Evolutionary conservation across 192 early-diverging fungal genomes (phyloP), one percentile per base, ranked within the genome.

Genomic region (Backusella parvicylindrica): DNA sequence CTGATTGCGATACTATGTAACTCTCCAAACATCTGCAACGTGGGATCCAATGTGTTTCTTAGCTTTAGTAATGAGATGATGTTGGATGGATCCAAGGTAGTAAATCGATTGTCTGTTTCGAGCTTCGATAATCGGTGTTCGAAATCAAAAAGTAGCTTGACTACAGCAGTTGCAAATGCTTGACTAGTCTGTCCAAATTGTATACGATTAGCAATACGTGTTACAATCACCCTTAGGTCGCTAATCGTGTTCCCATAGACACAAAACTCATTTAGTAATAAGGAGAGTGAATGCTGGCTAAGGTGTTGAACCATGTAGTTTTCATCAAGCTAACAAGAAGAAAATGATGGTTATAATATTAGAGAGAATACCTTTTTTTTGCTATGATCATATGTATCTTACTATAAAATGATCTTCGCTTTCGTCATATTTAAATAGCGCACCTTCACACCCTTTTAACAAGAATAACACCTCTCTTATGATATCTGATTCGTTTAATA

Each of bases 111-210:
- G 68, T 64, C 47, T 6, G 38, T 50, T 73, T 85, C 81, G 12
- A 83, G 28, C 11, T 64, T 66, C 16, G 81, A 70, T 1, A 85
- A 32, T 65, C 38, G 47, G 18, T 37, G 32, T 31, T 83, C 76
- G 50, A 85, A 83, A 6, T 76, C 56, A 11, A 64, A 43, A 1
- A 85, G 21, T 41, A 70, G 50, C 11, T 67, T 68, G 9, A 60
- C 16, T 7, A 85, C 38, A 16, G 75, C 64, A 11, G 69, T 28
- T 13, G 81, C 68, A 76, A 85, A 85, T 5, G 84, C 81, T 43
- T 85, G 84, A n/a, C 70, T 68, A 1, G 84, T 85, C 68, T 81
- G 78, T 12, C 84, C 84, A 74, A 81, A 82, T n/a, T 67, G 28
- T n/a, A 67, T 64, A 63, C 60, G 43, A 21, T 50, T 75, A 16